These are phyloP conservation scores for Cordia subcordata DNA, from an alignment of 257 asterid species.

Conservation along the genomic window DNA sequence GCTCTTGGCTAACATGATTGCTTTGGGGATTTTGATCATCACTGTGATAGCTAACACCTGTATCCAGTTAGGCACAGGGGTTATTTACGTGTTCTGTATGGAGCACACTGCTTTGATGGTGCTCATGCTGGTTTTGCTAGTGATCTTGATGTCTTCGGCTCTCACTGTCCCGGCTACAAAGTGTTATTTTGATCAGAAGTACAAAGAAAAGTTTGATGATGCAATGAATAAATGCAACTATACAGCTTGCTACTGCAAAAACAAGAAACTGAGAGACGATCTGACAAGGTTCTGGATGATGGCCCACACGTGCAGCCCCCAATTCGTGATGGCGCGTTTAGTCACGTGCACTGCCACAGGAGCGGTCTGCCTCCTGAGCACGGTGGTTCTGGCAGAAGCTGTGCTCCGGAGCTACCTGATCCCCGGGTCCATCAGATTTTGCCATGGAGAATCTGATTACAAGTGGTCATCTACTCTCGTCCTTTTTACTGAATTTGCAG, in stretches of 20 bases:
- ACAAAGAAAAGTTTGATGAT: slow-evolving; percentile 30
- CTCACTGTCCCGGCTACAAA: slow-evolving; percentile 51
- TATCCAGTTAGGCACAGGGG: slow-evolving; percentile 65
- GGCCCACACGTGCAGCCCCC: slow-evolving; percentile 81
- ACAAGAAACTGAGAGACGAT: slow-evolving; percentile 39
- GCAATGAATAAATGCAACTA: slow-evolving; percentile 32
- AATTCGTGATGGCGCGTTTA: slow-evolving; percentile 57
- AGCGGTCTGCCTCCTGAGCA: slow-evolving; percentile 55
- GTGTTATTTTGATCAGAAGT: slow-evolving; percentile 45
- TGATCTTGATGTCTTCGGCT: slow-evolving; percentile 40
- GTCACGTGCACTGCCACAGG: slow-evolving; percentile 73
- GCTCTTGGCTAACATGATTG: slow-evolving; percentile 56
- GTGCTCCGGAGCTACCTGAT: slow-evolving; percentile 43
- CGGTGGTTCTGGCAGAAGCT: slow-evolving; percentile 53
- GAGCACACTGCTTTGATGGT: slow-evolving; percentile 40
- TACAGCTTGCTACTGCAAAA: slow-evolving; percentile 14
- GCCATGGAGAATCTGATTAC: slow-evolving; percentile 66
- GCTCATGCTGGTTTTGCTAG: slow-evolving; percentile 48
- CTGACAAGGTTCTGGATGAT: slow-evolving; percentile 69
- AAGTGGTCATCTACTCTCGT: slow-evolving; percentile 61
- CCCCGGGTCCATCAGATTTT: slow-evolving; percentile 51
- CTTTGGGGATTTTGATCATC: slow-evolving; percentile 54
- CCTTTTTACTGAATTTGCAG: slow-evolving; percentile 42
- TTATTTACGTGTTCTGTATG: slow-evolving; percentile 50
- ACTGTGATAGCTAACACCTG: slow-evolving; percentile 58